Percentiles rank a stretch among this genome's conserved stretches.
Conservation (phyloP, 2,329 filamentous ascomycete species). For the Epichloe aotearoae region DNA sequence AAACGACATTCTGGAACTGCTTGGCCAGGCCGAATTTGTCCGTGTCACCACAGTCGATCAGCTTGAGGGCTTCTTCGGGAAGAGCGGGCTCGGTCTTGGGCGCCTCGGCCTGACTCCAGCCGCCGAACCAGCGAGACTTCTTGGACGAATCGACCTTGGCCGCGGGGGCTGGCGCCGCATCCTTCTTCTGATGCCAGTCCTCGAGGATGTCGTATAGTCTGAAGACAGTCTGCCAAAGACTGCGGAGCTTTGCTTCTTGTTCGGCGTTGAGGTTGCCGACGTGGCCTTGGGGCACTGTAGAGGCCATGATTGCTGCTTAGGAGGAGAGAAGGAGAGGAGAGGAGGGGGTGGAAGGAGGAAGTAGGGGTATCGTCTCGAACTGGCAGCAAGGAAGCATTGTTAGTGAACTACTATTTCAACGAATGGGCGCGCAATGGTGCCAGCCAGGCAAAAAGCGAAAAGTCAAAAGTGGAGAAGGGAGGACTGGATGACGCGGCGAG, state of each 20-base stretch:
- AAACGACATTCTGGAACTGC: constrained; percentile 5
- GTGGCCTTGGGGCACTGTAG: constrained; percentile 3
- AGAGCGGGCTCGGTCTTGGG: background rate
- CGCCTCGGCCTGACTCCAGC: background rate
- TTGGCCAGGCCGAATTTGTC: constrained; percentile 6
- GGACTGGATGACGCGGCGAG: no score
- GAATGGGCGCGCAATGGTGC: no score
- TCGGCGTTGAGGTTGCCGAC: constrained; percentile 13
- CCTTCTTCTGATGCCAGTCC: constrained; percentile 1
- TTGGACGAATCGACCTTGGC: constrained; percentile 2
- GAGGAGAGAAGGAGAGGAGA: no score
- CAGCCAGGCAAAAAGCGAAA: no score
- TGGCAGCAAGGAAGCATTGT: no score
- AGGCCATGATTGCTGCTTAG: background rate
- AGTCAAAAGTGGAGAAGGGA: no score
- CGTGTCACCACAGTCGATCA: constrained; percentile 2
- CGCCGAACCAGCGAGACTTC: constrained; percentile 6
- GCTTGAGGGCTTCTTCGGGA: constrained; percentile 4
- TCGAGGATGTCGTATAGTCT: constrained; percentile 9
- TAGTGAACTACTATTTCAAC: no score
- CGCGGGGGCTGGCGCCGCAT: background rate
- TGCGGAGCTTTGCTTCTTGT: constrained; percentile 13
- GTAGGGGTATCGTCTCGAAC: background rate
- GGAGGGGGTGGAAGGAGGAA: background rate
- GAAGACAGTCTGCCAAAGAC: constrained; percentile 13